Percentiles rank a stretch among this genome's conserved stretches.
Conservation (phyloP, 371 early-diverging fungal genomes). For the Amoeboradix gromovi region DNA sequence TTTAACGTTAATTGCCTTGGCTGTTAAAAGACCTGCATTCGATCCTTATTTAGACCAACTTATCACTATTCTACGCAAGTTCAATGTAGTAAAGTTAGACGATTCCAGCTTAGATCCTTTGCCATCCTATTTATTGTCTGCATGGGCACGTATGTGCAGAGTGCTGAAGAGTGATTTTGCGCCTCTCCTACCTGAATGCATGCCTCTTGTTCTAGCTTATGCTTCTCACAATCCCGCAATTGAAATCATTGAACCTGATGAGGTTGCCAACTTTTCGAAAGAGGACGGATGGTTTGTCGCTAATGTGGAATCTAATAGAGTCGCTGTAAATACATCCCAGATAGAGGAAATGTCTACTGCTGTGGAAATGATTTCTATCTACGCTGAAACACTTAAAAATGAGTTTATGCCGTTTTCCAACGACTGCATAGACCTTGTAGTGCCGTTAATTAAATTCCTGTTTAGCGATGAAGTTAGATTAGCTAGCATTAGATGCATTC, state of each 20-base stretch:
- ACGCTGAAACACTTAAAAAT: slow-evolving; percentile 60
- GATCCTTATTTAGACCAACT: slow-evolving; percentile 40
- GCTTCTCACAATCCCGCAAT: slow-evolving; percentile 71
- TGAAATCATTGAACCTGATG: slow-evolving; percentile 51
- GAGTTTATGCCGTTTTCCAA: slow-evolving; percentile 56
- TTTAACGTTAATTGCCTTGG: slow-evolving; percentile 41
- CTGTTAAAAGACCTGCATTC: slow-evolving; percentile 65
- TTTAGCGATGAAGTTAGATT: slow-evolving; percentile 83
- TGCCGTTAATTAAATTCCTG: slow-evolving; percentile 69
- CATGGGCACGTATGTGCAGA: slow-evolving; percentile 87
- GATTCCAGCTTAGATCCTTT: slow-evolving; percentile 30
- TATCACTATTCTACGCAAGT: slow-evolving; percentile 27
- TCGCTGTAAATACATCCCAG: slow-evolving; percentile 72
- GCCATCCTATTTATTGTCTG: slow-evolving; percentile 55
- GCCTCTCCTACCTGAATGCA: slow-evolving; percentile 59
- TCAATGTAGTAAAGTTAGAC: background rate
- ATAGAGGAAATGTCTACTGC: slow-evolving; percentile 89
- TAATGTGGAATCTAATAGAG: slow-evolving; percentile 45
- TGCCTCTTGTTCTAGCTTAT: slow-evolving; percentile 59
- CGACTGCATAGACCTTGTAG: slow-evolving; percentile 40
- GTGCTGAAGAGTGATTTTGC: slow-evolving; percentile 71
- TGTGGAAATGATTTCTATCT: slow-evolving; percentile 80
- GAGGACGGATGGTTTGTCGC: slow-evolving; percentile 90
- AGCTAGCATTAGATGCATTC: slow-evolving; percentile 53
- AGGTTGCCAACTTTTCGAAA: slow-evolving; percentile 41